Evolutionary conservation across 1,139 yeast genomes (phyloP).

Genomic region (Magnusiomyces clavatus): DNA sequence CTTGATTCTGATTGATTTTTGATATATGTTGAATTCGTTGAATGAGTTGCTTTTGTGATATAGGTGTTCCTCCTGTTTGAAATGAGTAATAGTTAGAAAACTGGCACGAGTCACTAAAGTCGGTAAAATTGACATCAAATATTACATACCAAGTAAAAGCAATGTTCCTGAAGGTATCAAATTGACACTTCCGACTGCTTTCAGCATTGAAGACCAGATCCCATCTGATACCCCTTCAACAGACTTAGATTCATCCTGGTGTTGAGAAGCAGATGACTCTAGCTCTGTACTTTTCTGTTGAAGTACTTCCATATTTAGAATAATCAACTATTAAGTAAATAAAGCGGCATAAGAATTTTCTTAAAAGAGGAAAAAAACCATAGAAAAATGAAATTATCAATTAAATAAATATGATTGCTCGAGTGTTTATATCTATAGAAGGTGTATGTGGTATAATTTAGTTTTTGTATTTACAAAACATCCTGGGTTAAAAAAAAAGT

Average conservation of each 20-base stretch:
- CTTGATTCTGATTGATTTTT: not conserved
- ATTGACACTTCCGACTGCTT: slow-evolving; percentile 19
- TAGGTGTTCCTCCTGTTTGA: slow-evolving; percentile 16
- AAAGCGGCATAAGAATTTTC: too few relatives aligned
- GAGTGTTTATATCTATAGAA: too few relatives aligned
- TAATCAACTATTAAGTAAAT: too few relatives aligned
- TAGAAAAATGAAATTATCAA: too few relatives aligned
- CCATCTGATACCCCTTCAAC: slow-evolving; percentile 10
- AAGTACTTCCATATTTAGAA: too few relatives aligned
- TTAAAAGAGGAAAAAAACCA: too few relatives aligned
- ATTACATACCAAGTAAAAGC: slow-evolving; percentile 16
- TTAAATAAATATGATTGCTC: too few relatives aligned
- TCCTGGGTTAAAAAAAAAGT: too few relatives aligned
- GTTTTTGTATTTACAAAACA: too few relatives aligned
- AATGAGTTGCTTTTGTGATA: slow-evolving; percentile 16
- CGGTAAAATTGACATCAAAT: not conserved
- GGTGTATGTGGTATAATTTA: too few relatives aligned
- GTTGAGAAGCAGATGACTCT: too few relatives aligned
- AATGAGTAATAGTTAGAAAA: slow-evolving; percentile 4
- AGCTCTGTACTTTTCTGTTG: too few relatives aligned
- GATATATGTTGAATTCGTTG: slow-evolving; percentile 13
- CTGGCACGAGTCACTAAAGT: slow-evolving; percentile 11
- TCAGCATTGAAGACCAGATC: slow-evolving; percentile 21
- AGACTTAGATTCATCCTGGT: not conserved
- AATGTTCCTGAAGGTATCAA: slow-evolving; percentile 17